phyloP scores from a whole-genome alignment of 2,329 filamentous ascomycete species.

The Mollisia scopiformis region DNA sequence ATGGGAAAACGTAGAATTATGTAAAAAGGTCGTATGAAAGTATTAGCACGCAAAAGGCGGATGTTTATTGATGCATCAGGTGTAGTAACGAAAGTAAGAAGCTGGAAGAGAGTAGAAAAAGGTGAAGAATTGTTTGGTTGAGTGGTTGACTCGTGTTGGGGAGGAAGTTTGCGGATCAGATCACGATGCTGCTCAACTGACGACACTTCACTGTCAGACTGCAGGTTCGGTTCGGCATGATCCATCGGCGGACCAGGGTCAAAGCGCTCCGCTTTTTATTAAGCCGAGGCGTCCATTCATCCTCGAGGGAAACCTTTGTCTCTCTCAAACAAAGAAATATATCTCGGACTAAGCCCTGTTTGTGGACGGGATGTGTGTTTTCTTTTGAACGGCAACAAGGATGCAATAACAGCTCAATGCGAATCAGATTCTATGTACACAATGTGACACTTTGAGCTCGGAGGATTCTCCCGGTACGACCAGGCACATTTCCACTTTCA shows the following conservation, averaged over 20 bases:
- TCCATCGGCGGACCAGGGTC: neutral
- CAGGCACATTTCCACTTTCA: neutral
- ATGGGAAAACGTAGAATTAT: neutral
- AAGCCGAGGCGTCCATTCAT: neutral
- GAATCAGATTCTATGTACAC: neutral
- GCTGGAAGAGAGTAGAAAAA: neutral
- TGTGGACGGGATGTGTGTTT: neutral
- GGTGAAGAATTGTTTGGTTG: neutral
- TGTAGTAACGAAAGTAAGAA: slow-evolving; percentile 4
- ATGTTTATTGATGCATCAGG: slow-evolving; percentile 7
- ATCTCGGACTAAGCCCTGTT: neutral
- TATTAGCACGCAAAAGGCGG: neutral
- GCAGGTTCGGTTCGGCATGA: neutral
- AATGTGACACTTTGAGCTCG: neutral
- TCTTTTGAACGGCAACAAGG: neutral
- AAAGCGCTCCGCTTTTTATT: neutral
- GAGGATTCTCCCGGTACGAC: neutral
- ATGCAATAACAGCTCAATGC: neutral
- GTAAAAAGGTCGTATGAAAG: neutral
- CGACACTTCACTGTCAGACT: neutral
- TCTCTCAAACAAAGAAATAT: neutral
- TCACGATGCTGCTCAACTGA: neutral
- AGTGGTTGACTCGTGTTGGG: slow-evolving; percentile 12
- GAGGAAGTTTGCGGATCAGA: neutral
- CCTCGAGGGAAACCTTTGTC: neutral